Percentiles rank a stretch among this genome's conserved stretches.
Conservation (phyloP, 1,139 yeast genomes). For the Geotrichum siamense region DNA sequence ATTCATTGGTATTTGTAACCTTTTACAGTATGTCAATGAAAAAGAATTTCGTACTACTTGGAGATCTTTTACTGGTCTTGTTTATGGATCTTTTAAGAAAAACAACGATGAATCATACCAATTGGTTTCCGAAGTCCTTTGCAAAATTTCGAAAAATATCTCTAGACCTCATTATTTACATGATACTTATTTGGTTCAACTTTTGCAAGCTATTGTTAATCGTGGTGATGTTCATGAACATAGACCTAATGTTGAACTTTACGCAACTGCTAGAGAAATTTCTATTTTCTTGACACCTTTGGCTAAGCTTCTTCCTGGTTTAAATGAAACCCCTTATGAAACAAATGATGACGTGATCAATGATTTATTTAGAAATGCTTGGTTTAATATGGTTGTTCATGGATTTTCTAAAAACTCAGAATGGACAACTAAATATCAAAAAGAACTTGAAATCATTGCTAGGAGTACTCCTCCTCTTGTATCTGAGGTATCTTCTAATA, state of each 20-base stretch:
- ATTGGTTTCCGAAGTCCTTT: constrained; percentile 39
- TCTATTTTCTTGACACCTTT: constrained; percentile 63
- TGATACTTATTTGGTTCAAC: constrained; percentile 53
- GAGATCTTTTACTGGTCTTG: constrained; percentile 34
- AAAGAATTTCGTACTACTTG: constrained; percentile 52
- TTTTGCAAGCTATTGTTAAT: constrained; percentile 59
- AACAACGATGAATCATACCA: constrained; percentile 32
- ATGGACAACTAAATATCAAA: constrained; percentile 43
- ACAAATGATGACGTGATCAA: constrained; percentile 44
- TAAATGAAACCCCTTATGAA: constrained; percentile 40
- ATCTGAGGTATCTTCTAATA: constrained; percentile 74
- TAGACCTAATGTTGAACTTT: constrained; percentile 70
- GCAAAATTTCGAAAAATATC: constrained; percentile 40
- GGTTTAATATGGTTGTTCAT: constrained; percentile 93
- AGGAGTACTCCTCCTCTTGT: constrained; percentile 88
- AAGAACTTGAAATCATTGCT: constrained; percentile 64
- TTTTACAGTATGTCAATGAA: constrained; percentile 54
- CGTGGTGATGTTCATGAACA: constrained; percentile 83
- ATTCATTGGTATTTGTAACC: constrained; percentile 51
- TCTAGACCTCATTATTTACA: constrained; percentile 42
- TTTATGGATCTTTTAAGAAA: constrained; percentile 13
- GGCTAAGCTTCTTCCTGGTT: constrained; percentile 63
- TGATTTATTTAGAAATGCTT: constrained; percentile 70
- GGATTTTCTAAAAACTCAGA: constrained; percentile 66
- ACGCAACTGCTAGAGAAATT: constrained; percentile 71